Percentiles rank a stretch among this genome's conserved stretches.
Conservation (phyloP, 2,329 filamentous ascomycete genomes). For the Sclerotinia spermophila region DNA sequence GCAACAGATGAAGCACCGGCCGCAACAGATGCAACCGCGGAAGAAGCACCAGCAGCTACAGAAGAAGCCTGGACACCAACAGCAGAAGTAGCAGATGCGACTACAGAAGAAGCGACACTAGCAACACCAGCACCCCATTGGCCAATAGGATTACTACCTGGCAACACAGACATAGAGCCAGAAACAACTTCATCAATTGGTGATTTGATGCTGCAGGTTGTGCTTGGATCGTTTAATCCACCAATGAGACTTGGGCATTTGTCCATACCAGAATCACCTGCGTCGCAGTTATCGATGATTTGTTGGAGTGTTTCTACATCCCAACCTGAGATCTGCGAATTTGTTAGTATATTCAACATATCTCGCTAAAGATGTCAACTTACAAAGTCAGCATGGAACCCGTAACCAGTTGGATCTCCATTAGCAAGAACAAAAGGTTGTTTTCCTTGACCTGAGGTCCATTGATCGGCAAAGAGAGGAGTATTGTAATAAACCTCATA, state of each 20-base stretch:
- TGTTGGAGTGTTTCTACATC: constrained; percentile 62
- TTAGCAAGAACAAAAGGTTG: constrained; percentile 75
- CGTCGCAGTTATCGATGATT: constrained; percentile 69
- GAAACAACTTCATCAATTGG: constrained; percentile 46
- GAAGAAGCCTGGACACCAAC: not conserved
- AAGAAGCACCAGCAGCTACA: not conserved
- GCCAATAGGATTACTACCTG: constrained; percentile 53
- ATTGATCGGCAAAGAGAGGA: constrained; percentile 55
- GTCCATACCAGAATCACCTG: constrained; percentile 57
- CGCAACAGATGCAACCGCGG: not conserved
- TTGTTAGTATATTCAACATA: constrained; percentile 25
- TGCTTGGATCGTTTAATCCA: constrained; percentile 46
- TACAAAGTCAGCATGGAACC: constrained; percentile 74
- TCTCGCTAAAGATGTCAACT: not conserved
- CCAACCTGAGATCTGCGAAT: constrained; percentile 74
- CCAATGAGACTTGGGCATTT: constrained; percentile 56
- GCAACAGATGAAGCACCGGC: not conserved
- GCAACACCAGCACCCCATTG: constrained; percentile 42
- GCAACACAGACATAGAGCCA: constrained; percentile 47
- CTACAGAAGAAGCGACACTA: not conserved
- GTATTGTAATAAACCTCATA: constrained; percentile 87
- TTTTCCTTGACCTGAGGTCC: constrained; percentile 58
- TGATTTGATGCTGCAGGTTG: constrained; percentile 49
- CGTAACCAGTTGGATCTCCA: constrained; percentile 71
- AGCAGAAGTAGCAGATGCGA: not conserved